These are phyloP conservation scores for Atkinsonella hypoxylon DNA, from an alignment of 2,329 filamentous ascomycete genomes.

Conservation along the genomic window DNA sequence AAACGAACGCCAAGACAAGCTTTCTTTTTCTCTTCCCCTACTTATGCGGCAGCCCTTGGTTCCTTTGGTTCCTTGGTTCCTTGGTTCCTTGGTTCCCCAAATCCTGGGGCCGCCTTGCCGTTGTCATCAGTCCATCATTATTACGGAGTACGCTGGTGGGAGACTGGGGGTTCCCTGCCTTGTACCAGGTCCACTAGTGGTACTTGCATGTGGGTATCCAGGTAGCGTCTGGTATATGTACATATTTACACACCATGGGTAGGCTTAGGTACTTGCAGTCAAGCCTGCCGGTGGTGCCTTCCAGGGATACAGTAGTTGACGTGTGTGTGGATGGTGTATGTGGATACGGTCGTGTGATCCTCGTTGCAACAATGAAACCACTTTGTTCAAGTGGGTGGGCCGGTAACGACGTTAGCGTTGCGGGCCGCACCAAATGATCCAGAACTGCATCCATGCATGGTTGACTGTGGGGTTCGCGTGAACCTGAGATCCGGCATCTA, in stretches of 20 bases:
- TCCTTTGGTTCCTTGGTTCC: background rate
- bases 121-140: background rate
- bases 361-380: no score
- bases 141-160: background rate
- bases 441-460: background rate
- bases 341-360: no score
- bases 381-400: background rate
- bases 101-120: background rate
- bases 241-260: no score
- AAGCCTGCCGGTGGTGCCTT: no score
- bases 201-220: no score
- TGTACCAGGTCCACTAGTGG: background rate
- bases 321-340: background rate
- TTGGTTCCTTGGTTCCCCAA: background rate
- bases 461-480: background rate
- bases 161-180: background rate
- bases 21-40: no score
- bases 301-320: no score
- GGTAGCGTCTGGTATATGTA: no score
- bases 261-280: no score
- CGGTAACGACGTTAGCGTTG: constrained; percentile 2
- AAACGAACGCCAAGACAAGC: no score
- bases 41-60: no score
- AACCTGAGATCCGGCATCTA: background rate
- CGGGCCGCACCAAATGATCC: background rate